Percentiles rank a stretch among this genome's conserved stretches.
Conservation (phyloP, 1,139 yeast genomes). For the Protomyces pachydermus region DNA sequence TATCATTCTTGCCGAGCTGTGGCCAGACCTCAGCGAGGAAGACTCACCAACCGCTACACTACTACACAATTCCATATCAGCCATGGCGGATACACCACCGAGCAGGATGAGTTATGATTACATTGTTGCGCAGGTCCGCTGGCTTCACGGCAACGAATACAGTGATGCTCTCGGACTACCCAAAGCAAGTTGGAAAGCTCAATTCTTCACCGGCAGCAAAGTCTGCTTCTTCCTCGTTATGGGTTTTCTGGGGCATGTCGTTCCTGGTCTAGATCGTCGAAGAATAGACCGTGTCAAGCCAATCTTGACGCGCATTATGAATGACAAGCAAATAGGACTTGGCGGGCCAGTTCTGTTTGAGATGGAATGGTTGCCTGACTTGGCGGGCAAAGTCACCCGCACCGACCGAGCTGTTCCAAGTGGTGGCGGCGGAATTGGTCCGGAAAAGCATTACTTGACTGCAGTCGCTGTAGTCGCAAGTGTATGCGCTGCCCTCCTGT, state of each 20-base stretch:
- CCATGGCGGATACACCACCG: slow-evolving; percentile 22
- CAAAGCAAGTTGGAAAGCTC: neutral
- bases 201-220: slow-evolving; percentile 14
- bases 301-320: slow-evolving; percentile 3
- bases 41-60: slow-evolving; percentile 8
- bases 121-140: slow-evolving; percentile 24
- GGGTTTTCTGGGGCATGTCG: slow-evolving; percentile 16
- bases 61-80: slow-evolving; percentile 13
- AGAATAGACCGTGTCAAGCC: slow-evolving; percentile 21
- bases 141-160: slow-evolving; percentile 18
- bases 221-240: slow-evolving; percentile 24
- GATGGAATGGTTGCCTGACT: slow-evolving; percentile 14
- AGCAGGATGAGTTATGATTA: slow-evolving; percentile 16
- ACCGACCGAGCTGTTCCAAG: neutral
- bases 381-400: neutral
- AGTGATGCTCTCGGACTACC: slow-evolving; percentile 15
- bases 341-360: slow-evolving; percentile 12
- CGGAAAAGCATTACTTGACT: slow-evolving; percentile 23
- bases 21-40: slow-evolving; percentile 7
- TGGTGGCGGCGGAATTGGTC: slow-evolving; percentile 3
- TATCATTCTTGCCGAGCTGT: slow-evolving; percentile 19
- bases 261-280: slow-evolving; percentile 19
- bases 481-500: neutral
- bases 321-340: slow-evolving; percentile 13
- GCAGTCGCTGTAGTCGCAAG: slow-evolving; percentile 3